Conservation (phyloP, 805 yeast species). For the Metschnikowia gelsemii region DNA sequence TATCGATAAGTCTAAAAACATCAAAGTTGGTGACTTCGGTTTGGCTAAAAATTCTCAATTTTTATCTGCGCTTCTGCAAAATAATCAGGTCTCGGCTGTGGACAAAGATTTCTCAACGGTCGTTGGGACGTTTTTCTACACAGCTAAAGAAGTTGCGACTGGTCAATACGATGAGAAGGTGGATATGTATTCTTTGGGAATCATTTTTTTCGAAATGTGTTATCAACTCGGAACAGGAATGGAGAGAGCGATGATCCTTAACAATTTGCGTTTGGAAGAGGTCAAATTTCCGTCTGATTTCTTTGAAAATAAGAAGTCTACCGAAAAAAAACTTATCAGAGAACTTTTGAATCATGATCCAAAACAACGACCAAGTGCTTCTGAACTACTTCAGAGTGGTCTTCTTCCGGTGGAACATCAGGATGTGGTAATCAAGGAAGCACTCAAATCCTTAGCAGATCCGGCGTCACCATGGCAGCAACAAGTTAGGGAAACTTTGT, state of each 20-base stretch:
- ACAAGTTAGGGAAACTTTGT: conserved; percentile 83
- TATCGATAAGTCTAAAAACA: conserved; percentile 83
- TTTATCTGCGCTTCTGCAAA: conserved; percentile 34
- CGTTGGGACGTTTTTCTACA: conserved; percentile 91
- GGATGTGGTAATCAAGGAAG: conserved; percentile 86
- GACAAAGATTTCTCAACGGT: conserved; percentile 83
- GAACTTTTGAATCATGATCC: conserved; percentile 79
- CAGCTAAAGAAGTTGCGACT: conserved; percentile 81
- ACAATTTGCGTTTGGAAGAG: conserved; percentile 54
- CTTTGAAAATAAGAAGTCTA: conserved; percentile 45
- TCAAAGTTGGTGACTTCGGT: conserved; percentile 97
- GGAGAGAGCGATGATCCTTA: conserved; percentile 83
- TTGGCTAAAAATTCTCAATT: conserved; percentile 84
- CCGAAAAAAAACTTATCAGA: conserved; percentile 67
- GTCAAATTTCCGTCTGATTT: conserved; percentile 75
- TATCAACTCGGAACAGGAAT: conserved; percentile 82
- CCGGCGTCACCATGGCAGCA: conserved; percentile 94
- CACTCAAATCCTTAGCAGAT: conserved; percentile 78
- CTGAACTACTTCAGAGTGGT: conserved; percentile 73
- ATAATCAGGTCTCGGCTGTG: conserved; percentile 37
- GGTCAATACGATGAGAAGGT: conserved; percentile 91
- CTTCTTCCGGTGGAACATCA: conserved; percentile 84
- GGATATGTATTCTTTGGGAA: conserved; percentile 93
- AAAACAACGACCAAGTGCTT: conserved; percentile 73
- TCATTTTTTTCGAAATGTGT: conserved; percentile 94